Evolutionary conservation across 2,329 filamentous ascomycete species (phyloP).

Genomic region (Diaporthe vaccinii): DNA sequence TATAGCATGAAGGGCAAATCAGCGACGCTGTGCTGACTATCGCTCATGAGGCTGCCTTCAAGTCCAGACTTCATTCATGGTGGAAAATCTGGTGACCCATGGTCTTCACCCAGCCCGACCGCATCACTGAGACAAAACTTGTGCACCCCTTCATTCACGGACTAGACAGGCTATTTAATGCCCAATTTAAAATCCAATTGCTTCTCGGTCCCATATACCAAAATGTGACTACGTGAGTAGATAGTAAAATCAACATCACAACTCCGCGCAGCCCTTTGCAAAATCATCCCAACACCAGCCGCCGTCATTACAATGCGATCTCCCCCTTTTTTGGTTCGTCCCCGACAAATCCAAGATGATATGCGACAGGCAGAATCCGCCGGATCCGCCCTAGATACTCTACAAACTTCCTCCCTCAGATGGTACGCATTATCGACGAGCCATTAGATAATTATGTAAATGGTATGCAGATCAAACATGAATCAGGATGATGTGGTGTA

Average conservation of each 20-base stretch:
- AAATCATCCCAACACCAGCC: constrained; percentile 27
- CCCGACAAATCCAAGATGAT: constrained; percentile 30
- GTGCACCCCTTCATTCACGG: neutral
- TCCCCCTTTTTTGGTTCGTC: constrained; percentile 6
- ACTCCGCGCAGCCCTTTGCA: constrained; percentile 33
- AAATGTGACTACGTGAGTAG: constrained; percentile 28
- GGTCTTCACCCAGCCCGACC: neutral
- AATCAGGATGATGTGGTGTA: constrained; percentile 23
- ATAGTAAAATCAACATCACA: constrained; percentile 21
- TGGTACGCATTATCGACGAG: constrained; percentile 17
- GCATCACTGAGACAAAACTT: neutral
- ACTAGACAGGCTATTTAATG: neutral
- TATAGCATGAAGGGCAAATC: neutral
- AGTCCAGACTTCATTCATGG: no score
- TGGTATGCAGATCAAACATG: constrained; percentile 18
- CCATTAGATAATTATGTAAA: constrained; percentile 41
- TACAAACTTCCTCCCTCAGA: constrained; percentile 25
- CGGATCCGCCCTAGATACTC: neutral
- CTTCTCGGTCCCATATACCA: constrained; percentile 28
- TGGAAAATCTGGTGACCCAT: neutral
- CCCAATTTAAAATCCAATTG: constrained; percentile 15
- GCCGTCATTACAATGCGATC: constrained; percentile 35
- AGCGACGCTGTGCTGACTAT: no score
- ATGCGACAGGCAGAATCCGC: constrained; percentile 1
- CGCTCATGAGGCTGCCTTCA: no score